phyloP scores from a whole-genome alignment of 208 protist species.

The Trichomonas vaginalis region DNA sequence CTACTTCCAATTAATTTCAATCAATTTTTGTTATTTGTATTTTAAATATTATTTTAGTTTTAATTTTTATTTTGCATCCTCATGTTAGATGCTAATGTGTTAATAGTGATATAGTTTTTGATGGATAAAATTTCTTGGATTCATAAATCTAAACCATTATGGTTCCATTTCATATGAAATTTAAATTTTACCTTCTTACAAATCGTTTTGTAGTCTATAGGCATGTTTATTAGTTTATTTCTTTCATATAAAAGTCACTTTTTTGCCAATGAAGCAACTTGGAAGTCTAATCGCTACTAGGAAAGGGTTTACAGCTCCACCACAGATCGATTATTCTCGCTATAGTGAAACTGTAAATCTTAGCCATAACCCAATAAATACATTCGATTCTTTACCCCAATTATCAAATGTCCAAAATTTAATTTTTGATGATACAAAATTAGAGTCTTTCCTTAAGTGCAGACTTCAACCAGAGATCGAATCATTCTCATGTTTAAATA shows the following conservation, averaged over 20 bases:
- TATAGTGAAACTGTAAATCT: background rate
- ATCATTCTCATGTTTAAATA: background rate
- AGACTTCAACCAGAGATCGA: background rate
- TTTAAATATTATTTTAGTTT: no score
- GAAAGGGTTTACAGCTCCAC: background rate
- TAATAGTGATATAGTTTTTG: no score
- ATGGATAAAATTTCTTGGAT: no score
- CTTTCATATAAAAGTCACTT: background rate
- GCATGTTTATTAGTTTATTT: no score
- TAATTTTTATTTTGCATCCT: no score
- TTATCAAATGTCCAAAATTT: background rate
- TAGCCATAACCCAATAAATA: background rate
- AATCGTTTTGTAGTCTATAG: no score
- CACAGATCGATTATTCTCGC: background rate
- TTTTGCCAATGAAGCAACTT: background rate
- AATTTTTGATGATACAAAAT: background rate
- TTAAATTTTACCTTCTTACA: no score
- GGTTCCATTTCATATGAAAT: no score
- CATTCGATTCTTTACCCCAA: background rate
- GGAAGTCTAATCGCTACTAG: background rate
- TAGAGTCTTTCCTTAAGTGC: background rate
- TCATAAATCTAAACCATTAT: no score
- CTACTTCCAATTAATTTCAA: no score
- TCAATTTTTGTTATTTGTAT: no score
- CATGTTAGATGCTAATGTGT: no score